These are phyloP conservation scores for Pythium coloratum DNA, from an alignment of 352 stramenopile species.

Conservation along the genomic window DNA sequence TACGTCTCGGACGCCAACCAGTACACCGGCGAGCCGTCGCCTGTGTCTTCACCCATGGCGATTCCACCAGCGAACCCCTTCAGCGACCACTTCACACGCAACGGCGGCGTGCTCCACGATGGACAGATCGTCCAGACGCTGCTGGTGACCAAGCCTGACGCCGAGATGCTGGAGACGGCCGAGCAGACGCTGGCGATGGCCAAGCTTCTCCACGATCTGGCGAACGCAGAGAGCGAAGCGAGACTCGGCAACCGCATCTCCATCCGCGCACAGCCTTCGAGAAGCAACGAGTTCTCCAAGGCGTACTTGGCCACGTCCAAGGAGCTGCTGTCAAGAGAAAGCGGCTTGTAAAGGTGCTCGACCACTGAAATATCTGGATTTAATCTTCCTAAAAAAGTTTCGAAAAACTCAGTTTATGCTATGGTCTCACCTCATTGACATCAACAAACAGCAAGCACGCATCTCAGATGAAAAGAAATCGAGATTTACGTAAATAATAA, in stretches of 20 bases:
- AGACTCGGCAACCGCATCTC: constrained; percentile 65
- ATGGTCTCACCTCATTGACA: neutral
- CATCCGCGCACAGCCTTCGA: constrained; percentile 40
- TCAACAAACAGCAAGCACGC: neutral
- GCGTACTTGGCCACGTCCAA: constrained; percentile 70
- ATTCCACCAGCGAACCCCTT: constrained; percentile 40
- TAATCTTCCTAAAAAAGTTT: constrained; percentile 7
- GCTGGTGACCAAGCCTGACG: constrained; percentile 35
- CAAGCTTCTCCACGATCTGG: constrained; percentile 72
- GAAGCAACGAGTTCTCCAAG: constrained; percentile 67
- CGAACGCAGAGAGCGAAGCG: constrained; percentile 65
- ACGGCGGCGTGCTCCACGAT: constrained; percentile 49
- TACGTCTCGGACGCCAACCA: constrained; percentile 44
- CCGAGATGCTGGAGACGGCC: constrained; percentile 52
- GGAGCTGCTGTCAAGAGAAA: constrained; percentile 69
- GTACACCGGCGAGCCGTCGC: constrained; percentile 27
- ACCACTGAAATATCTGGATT: constrained; percentile 27
- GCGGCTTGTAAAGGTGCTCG: constrained; percentile 24
- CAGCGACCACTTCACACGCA: constrained; percentile 51
- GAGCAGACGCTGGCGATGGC: constrained; percentile 78
- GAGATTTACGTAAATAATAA: neutral
- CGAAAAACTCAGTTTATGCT: constrained; percentile 28
- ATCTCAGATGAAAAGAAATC: neutral
- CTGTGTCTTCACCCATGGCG: constrained; percentile 15
- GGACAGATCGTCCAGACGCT: constrained; percentile 39